Conservation (phyloP, 106 monocot genomes). For the Hemerocallis citrina region DNA sequence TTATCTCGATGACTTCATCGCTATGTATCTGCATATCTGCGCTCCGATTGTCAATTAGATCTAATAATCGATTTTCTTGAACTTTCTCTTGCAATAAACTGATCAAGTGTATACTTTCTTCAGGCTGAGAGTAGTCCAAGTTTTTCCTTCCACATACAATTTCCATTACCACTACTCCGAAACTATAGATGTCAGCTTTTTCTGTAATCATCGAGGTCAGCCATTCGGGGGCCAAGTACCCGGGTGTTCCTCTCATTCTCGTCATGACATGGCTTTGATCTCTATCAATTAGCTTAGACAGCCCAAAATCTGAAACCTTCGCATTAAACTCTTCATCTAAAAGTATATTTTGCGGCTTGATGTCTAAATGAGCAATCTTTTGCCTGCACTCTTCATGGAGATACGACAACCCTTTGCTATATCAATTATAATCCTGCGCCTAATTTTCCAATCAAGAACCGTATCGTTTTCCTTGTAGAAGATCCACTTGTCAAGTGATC, state of each 20-base stretch:
- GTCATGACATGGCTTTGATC: constrained; percentile 15
- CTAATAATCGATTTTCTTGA: background rate
- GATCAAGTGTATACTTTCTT: constrained; percentile 8
- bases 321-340: constrained; percentile 18
- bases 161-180: constrained; percentile 5
- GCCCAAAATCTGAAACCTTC: constrained; percentile 17
- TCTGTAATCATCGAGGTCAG: constrained; percentile 6
- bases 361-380: constrained; percentile 14
- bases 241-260: constrained; percentile 15
- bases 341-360: constrained; percentile 24
- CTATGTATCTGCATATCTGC: constrained; percentile 1
- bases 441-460: constrained; percentile 10
- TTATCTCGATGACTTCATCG: constrained; percentile 15
- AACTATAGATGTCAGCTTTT: constrained; percentile 12
- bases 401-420: constrained; percentile 15
- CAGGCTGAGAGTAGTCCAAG: constrained; percentile 1
- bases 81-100: background rate
- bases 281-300: constrained; percentile 14
- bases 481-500: constrained; percentile 36
- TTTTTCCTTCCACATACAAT: constrained; percentile 3
- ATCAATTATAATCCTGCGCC: constrained; percentile 8
- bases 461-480: constrained; percentile 1
- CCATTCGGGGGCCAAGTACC: constrained; percentile 15
- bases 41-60: constrained; percentile 12
- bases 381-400: constrained; percentile 22